These are phyloP conservation scores for Dipteronia dyeriana DNA, from an alignment of 345 rosid genomes.

Conservation along the genomic window DNA sequence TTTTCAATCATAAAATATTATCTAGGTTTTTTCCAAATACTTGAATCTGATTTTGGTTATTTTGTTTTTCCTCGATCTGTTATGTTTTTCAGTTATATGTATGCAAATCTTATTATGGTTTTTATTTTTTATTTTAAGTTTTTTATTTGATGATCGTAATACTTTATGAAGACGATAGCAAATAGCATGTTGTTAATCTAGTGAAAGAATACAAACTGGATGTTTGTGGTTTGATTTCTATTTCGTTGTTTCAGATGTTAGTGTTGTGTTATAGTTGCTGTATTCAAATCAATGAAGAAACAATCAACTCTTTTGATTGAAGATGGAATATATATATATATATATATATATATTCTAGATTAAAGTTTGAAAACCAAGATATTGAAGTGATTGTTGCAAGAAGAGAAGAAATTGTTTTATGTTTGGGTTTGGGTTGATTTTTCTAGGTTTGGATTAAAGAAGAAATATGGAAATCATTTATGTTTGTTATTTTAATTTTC, in stretches of 20 bases:
- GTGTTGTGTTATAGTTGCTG: constrained; percentile 7
- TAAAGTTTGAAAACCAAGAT: too few species aligned
- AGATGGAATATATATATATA: too few species aligned
- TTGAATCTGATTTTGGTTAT: constrained; percentile 18
- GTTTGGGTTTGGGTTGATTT: too few species aligned
- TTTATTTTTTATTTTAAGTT: too few species aligned
- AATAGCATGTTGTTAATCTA: background rate
- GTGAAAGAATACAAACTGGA: background rate
- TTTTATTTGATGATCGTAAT: background rate
- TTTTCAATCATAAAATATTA: constrained; percentile 18
- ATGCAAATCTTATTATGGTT: background rate
- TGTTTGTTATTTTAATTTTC: too few species aligned
- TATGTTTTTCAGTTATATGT: background rate
- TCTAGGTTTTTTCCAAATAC: constrained; percentile 28
- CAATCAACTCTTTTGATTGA: too few species aligned
- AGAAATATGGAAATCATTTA: too few species aligned
- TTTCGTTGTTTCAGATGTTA: constrained; percentile 10
- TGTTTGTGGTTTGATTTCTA: constrained; percentile 8
- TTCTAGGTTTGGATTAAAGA: too few species aligned
- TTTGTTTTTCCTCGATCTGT: constrained; percentile 14
- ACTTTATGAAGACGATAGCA: background rate
- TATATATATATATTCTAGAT: too few species aligned
- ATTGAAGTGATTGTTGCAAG: too few species aligned
- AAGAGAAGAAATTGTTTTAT: too few species aligned
- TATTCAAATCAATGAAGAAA: too few species aligned